A percentile compares a stretch with the other conserved stretches of the same genome.
Evolutionary conservation across 1,284 basidiomycete genomes (phyloP).

Genomic region (Tilletia horrida): DNA sequence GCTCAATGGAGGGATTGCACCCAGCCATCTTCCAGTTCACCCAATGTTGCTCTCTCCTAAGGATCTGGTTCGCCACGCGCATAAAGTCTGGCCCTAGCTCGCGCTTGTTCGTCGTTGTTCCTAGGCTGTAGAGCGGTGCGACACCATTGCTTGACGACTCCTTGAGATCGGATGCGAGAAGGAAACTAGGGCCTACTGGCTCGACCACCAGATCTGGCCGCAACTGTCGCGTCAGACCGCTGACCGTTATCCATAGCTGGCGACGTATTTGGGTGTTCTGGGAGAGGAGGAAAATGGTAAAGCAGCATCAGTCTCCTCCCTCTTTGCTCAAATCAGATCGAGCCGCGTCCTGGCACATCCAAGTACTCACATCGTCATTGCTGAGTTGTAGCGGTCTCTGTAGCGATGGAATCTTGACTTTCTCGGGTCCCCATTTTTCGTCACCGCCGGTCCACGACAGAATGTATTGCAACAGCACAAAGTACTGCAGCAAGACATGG

Average conservation of each 20-base stretch:
- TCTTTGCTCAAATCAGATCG: background rate
- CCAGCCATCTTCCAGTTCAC: conserved; percentile 3
- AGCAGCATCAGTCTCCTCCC: background rate
- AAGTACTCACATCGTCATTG: conserved; percentile 35
- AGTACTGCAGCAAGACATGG: conserved; percentile 81
- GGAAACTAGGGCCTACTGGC: background rate
- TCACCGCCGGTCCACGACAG: conserved; percentile 65
- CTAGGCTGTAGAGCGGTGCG: background rate
- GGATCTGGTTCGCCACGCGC: background rate
- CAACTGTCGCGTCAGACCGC: background rate
- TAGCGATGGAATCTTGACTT: conserved; percentile 39
- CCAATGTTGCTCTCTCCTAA: conserved; percentile 10
- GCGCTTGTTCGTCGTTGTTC: background rate
- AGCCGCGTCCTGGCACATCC: background rate
- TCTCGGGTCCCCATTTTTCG: conserved; percentile 61
- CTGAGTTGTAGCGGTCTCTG: conserved; percentile 33
- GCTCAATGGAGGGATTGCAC: conserved; percentile 39
- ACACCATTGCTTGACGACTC: too few species aligned
- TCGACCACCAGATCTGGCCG: background rate
- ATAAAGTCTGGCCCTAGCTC: background rate
- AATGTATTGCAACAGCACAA: conserved; percentile 77
- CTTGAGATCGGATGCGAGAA: background rate
- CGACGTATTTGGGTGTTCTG: background rate
- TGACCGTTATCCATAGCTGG: background rate
- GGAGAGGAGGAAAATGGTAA: background rate